Percentiles rank a stretch among this genome's conserved stretches.
Conservation (phyloP, 2,329 filamentous ascomycete genomes). For the Penicillium capsulatum region DNA sequence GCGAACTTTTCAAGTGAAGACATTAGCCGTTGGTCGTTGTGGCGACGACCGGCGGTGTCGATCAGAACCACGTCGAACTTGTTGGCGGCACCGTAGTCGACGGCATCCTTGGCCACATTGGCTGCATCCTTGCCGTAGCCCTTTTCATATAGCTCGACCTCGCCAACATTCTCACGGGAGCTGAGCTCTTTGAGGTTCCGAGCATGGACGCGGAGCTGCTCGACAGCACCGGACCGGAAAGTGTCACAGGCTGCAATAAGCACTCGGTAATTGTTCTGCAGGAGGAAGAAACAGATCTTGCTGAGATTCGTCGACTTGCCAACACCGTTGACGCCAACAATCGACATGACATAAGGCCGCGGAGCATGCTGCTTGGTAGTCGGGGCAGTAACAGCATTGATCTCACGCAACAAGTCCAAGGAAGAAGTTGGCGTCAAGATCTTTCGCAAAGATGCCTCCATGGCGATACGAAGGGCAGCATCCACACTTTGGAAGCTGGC, state of each 20-base stretch:
- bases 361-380: slow-evolving; percentile 58
- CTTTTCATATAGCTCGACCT: slow-evolving; percentile 90
- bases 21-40: slow-evolving; percentile 96
- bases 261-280: slow-evolving; percentile 96
- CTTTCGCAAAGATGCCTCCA: slow-evolving; percentile 87
- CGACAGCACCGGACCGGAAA: slow-evolving; percentile 93
- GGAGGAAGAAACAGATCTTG: slow-evolving; percentile 95
- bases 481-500: slow-evolving; percentile 87
- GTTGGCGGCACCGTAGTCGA: slow-evolving; percentile 69
- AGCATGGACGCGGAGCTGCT: slow-evolving; percentile 93
- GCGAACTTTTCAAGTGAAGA: slow-evolving; percentile 95
- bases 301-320: slow-evolving; percentile 97
- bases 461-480: slow-evolving; percentile 74
- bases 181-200: slow-evolving; percentile 88
- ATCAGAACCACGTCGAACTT: slow-evolving; percentile 92
- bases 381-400: slow-evolving; percentile 70
- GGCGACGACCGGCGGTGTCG: slow-evolving; percentile 88
- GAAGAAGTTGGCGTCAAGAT: slow-evolving; percentile 95
- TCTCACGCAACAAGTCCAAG: slow-evolving; percentile 88
- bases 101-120: slow-evolving; percentile 88
- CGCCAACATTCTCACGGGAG: slow-evolving; percentile 70
- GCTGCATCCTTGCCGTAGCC: slow-evolving; percentile 98
- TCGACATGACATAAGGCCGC: slow-evolving; percentile 93
- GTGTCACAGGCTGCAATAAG: slow-evolving; percentile 93
- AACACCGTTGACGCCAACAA: slow-evolving; percentile 96